Evolutionary conservation across 192 early-diverging fungal genomes (phyloP), one percentile per base, ranked within the genome.

Genomic region (Podila minutissima): DNA sequence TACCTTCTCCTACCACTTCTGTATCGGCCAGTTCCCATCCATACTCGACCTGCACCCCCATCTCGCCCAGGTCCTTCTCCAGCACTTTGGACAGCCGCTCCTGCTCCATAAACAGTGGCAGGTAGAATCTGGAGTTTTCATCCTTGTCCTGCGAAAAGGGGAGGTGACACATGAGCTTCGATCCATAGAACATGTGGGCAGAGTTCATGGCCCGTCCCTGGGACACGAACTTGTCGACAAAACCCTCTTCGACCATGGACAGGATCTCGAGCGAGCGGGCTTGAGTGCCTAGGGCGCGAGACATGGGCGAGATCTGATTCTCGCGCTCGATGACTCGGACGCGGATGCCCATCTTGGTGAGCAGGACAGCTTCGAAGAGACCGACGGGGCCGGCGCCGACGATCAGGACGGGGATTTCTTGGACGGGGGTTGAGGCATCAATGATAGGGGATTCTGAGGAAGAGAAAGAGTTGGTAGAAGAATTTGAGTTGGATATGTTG

Each of bases 21-120:
- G 77, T 81, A 59, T 81, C 67, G 69, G 73, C 57, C 28, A 81
- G 31, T 19, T 81, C 77, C 77, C 70, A 81, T 3, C 77, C 77
- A 13, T 71, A 58, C 22, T 81, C 77, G 13, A 81, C 28, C 11
- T 72, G 51, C 2, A 46, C 5, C 5, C 71, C 77, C 9, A n/a
- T 55, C 26, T 19, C 22, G 48, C 66, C 77, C 9, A 73, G 35
- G 4, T 81, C 71, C 13, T 67, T 57, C 12, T 53, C 60, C 22
- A 81, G 33, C 15, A 81, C 69, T 3, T 51, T 33, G 1, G 62
- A 65, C 9, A 71, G 69, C 61, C 69, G 59, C 60, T 59, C n/a
- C 22, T 81, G 58, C 3, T 72, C 59, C 17, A 71, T 33, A 24
- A 61, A 71, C 24, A 41, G 57, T 19, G 76, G 70, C 63, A 72